phyloP scores from a whole-genome alignment of 192 early-diverging fungal species.

The Coemansia asiatica region DNA sequence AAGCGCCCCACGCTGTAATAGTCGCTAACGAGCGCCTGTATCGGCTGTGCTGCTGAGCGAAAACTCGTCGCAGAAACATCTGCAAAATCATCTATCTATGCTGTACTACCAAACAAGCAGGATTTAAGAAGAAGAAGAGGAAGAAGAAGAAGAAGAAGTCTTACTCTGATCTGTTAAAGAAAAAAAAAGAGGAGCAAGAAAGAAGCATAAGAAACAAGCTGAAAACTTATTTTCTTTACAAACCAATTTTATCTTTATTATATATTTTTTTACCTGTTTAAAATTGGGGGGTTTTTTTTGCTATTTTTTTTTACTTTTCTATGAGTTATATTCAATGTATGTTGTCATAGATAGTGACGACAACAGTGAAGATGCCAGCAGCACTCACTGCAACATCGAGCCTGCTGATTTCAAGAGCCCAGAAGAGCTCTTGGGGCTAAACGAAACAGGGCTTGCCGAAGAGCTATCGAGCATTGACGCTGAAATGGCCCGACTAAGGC shows the following conservation, averaged over 20 bases:
- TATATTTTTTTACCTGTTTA: no score
- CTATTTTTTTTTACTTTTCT: not conserved
- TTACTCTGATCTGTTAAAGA: no score
- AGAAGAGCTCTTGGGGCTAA: not conserved
- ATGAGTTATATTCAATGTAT: not conserved
- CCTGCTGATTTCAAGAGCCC: not conserved
- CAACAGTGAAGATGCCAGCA: slow-evolving; percentile 17
- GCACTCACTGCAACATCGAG: not conserved
- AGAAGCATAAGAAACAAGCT: no score
- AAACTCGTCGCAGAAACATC: not conserved
- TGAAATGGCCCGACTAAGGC: slow-evolving; percentile 31
- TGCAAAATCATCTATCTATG: no score
- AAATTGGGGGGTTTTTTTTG: no score
- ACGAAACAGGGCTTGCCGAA: not conserved
- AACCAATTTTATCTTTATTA: no score
- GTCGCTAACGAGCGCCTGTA: not conserved
- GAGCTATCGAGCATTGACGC: slow-evolving; percentile 31
- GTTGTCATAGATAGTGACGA: slow-evolving; percentile 2
- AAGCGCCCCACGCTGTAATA: slow-evolving; percentile 46
- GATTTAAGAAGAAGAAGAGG: no score
- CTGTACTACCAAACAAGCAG: no score
- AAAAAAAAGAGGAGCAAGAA: no score
- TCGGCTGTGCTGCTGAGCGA: not conserved
- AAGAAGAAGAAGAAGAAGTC: no score
- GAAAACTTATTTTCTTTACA: no score